Evolutionary conservation across 225 moss, liverwort and hornwort species (phyloP), one percentile per base, ranked within the genome.

Genomic region (Pseudisothecium myosuroides): DNA sequence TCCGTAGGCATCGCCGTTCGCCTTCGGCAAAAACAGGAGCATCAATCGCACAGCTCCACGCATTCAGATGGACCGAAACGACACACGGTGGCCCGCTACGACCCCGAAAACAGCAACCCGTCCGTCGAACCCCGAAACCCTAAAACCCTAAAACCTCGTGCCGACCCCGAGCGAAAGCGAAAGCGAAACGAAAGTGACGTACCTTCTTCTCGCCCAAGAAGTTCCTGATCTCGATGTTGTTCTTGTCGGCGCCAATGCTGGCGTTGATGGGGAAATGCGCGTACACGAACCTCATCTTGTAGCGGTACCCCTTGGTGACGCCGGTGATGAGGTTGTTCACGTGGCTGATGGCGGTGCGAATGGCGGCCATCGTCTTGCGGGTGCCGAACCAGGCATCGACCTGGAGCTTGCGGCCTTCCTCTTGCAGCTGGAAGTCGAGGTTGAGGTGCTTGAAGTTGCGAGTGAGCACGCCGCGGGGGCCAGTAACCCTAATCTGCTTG

Each of bases 121-220:
- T 4, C 61, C 10, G 23, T 64, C 31, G 5, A 75, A 45, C 15
- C 67, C 45, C 14, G 5, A 60, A 87, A 87, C 81, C 87, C 92
- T 85, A 76, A 80, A 84, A 54, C 84, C 82, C 49, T 12, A 7
- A 27, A 54, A 54, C 54, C 45, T 8, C n/a, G n/a, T n/a, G n/a
- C n/a, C n/a, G 14, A 13, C 41, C 71, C 56, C 71, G 22, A 56
- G 31, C 56, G 45, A 49, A 50, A 45, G 45, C 45, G 45, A 45
- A 45, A 63, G 9, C 58, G 39, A 52, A 41, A 60, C 20, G 60
- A 43, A 81, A 31, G 21, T 3, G 45, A 39, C 85, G 41, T 89
- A 97, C 97, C 96, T 92, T 96, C 93, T 97, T 97, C 94, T 97
- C 96, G 64, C 96, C 96, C 88, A 96, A 76, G 76, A 97, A 97